A percentile compares a stretch with the other conserved stretches of the same genome.
These are phyloP conservation scores for Dryas integrifolia DNA, from an alignment of 331 rosid genomes.

Conservation along the genomic window DNA sequence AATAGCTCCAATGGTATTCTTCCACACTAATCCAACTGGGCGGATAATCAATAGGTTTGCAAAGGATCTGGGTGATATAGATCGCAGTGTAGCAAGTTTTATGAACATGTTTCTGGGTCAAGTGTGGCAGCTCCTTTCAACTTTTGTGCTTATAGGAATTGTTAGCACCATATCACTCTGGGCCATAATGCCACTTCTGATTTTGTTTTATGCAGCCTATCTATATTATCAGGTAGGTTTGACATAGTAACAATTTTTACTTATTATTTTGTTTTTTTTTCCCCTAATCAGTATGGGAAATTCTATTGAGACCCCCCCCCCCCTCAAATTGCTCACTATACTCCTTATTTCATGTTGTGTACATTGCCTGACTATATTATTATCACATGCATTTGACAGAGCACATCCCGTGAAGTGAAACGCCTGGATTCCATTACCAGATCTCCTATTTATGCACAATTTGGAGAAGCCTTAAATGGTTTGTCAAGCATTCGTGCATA, in stretches of 20 bases:
- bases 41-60: conserved; percentile 89
- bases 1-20: conserved; percentile 80
- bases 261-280: background rate
- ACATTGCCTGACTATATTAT: background rate
- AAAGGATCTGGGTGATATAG: conserved; percentile 77
- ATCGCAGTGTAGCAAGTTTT: conserved; percentile 52
- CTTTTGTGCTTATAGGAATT: conserved; percentile 77
- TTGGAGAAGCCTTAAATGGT: conserved; percentile 89
- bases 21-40: conserved; percentile 86
- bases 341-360: background rate
- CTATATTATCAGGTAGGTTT: conserved; percentile 71
- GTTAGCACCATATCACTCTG: conserved; percentile 86
- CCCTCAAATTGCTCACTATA: no score
- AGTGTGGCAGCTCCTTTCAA: conserved; percentile 81
- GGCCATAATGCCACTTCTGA: conserved; percentile 84
- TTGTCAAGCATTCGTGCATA: conserved; percentile 75
- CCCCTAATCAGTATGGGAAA: no score
- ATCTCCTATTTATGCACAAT: conserved; percentile 91
- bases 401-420: conserved; percentile 82
- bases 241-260: conserved; percentile 1
- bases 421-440: conserved; percentile 84
- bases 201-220: conserved; percentile 75
- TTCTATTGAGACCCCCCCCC: no score
- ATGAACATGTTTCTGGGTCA: conserved; percentile 58
- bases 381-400: conserved; percentile 36